Evolutionary conservation across 768 basidiomycete species (phyloP), one percentile per base, ranked within the genome.

Genomic region (Tulasnella sp.): DNA sequence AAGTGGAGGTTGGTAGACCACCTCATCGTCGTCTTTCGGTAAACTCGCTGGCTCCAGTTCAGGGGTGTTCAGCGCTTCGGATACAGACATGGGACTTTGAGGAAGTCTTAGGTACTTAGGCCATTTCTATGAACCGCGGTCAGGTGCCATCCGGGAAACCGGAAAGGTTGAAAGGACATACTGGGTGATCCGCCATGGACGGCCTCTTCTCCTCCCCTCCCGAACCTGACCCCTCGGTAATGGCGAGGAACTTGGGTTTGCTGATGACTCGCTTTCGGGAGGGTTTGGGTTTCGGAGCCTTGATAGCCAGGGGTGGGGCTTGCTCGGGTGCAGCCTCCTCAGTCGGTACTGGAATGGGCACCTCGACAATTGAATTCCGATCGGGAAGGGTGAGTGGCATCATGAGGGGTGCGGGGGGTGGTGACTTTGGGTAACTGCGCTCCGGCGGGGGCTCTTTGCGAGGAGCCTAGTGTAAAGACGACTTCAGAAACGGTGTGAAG

Each of bases 101-200:
- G 78, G 78, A 44, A 79, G 73, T 79, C 78, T 72, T 5, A 79
- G 46, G 24, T 73, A 72, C 9, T 73, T 74, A 5, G 78, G 78
- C 78, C 78, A 79, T 19, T 34, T 58, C 78, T 79, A 56, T 36
- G 31, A 31, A 39, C 34, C 4, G 56, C 21, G 12, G 58, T 68
- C 34, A 36, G 75, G 27, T 24, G 21, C 38, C 0, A 39, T 31
- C 42, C 38, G 5, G 14, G 9, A 74, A 40, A 42, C 16, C 16
- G 31, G 31, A 18, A 5, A 68, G 21, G 52, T 52, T 16, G 21
- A 48, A 16, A 27, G 27, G 62, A 36, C 62, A 14, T 68, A 68
- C 62, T 36, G 62, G 62, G 36, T 68, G 62, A 36, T 68, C 62
- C 62, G 62, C 62, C 62, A 68, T 68, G 18, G 62, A 68, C 16